Evolutionary conservation across 2,329 filamentous ascomycete species (phyloP), one percentile per base, ranked within the genome.

Genomic region (Aspergillus fischeri): DNA sequence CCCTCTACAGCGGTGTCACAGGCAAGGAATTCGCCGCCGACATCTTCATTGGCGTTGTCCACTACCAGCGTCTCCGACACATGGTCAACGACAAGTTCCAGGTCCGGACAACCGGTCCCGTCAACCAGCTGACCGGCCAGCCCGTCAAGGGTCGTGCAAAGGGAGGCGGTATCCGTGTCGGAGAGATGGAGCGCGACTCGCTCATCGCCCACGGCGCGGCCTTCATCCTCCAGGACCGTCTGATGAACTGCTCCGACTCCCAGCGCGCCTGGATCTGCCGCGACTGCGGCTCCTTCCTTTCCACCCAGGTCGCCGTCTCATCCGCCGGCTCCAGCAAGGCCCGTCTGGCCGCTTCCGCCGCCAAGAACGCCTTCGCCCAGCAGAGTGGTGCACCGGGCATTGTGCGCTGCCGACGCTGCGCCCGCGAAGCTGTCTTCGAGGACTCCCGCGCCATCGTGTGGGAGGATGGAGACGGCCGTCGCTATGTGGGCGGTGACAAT

Each of bases 1-100:
- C 94, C 47, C 95, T 99, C 88, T 99, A 99, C 81, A 94, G 89
- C 47, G 94, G 94, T 45, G 93, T 97, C 73, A 99, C 94, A 0
- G 94, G 94, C 60, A 87, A 96, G 73, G 93, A 97, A 75, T 87
- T 99, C 44, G 87, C 87, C 21, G 93, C 92, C 6, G 94, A 99
- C 72, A 97, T 99, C 70, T 99, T 96, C 78, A 86, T 97, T 58
- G 94, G 94, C 49, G 87, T 97, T 10, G 94, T 99, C 60, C 97
- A 97, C 82, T 99, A 99, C 81, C 94, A 99, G 78, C 88, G 94
- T 75, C 83, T 99, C 60, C 84, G 94, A 73, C 94, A 99, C 87
- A 99, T 99, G 94, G 94, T 99, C 56, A 97, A 97, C 83, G 94
- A 99, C 77, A 99, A 99, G 78, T 99, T 90, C 82, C 94, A 99